Percentiles rank a stretch among this genome's conserved stretches.
Evolutionary conservation across 2,329 filamentous ascomycete species (phyloP).

Genomic region (Ophiostoma sp.): DNA sequence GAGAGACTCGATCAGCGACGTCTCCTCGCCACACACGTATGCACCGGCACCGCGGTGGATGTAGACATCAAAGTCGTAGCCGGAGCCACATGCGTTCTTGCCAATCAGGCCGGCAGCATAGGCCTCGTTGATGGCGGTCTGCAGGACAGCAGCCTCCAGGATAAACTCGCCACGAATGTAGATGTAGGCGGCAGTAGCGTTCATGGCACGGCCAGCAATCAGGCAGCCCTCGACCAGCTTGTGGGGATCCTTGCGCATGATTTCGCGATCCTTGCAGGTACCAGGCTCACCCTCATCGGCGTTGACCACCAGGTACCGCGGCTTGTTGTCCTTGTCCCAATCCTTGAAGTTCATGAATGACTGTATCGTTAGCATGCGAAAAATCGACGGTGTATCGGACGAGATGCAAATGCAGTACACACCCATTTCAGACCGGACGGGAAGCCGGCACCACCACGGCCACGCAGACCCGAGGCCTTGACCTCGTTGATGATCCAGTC

Average conservation of each 20-base stretch:
- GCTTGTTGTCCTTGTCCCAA: slow-evolving; percentile 96
- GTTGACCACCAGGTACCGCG: slow-evolving; percentile 95
- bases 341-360: slow-evolving; percentile 99
- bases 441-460: slow-evolving; percentile 95
- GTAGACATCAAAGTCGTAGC: slow-evolving; percentile 97
- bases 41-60: slow-evolving; percentile 95
- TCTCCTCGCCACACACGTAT: slow-evolving; percentile 98
- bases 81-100: slow-evolving; percentile 94
- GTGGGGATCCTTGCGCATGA: slow-evolving; percentile 99
- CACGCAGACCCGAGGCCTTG: slow-evolving; percentile 91
- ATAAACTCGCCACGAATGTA: slow-evolving; percentile 99
- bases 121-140: slow-evolving; percentile 94
- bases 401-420: slow-evolving; percentile 36
- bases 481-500: slow-evolving; percentile 98
- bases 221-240: slow-evolving; percentile 97
- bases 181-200: slow-evolving; percentile 96
- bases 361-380: slow-evolving; percentile 39
- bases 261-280: slow-evolving; percentile 98
- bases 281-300: slow-evolving; percentile 98
- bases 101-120: slow-evolving; percentile 92
- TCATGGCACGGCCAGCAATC: slow-evolving; percentile 95
- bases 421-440: slow-evolving; percentile 99
- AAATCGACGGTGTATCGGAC: neutral
- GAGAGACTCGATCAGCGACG: slow-evolving; percentile 92
- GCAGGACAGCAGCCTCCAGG: slow-evolving; percentile 86